Evolutionary conservation across 441 rosid genomes (phyloP), one percentile per base, ranked within the genome.

Genomic region (Capsella rubella): DNA sequence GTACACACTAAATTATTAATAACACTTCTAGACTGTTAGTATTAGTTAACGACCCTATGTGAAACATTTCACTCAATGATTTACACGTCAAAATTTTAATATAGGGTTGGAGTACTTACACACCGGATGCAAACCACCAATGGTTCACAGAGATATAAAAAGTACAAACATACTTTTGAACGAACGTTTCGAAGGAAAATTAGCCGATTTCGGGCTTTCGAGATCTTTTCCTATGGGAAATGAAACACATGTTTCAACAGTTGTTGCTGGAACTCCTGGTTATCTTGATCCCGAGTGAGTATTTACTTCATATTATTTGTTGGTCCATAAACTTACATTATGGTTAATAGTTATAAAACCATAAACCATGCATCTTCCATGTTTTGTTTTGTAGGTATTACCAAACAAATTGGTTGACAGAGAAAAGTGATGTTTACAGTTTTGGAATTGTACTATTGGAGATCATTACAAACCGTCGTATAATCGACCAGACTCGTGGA

Each of bases 261-360:
- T 67, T 35, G 79, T 82, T 53, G 80, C 84, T 39, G 84, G 85
- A 1, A 79, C 83, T 1, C 82, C 77, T 3, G 83, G 83, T 0
- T 85, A 81, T 32, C 78, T 85, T 42, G 86, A 85, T 55, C 84
- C 84, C 1, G 85, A 81, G 85, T 81, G 72, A 55, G 85, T 35
- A 31, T n/a, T 45, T 6, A 66, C 29, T 28, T 25, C 8, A 49
- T 49, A 49, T 2, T 45, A 0, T 13, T 31, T 32, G 2, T 45
- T 35, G 25, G 14, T 61, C 21, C 3, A 12, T 4, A 2, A 6
- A 59, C 8, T 3, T 21, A 3, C 35, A 32, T 32, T 7, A 32
- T 2, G 7, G 7, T 1, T 32, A 2, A 32, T 32, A 34, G 2
- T 6, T 34, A 6, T 1, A 32, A 34, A 34, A 6, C 37, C 37